Percentiles rank a stretch among this genome's conserved stretches.
phyloP scores from a whole-genome alignment of 2,329 filamentous ascomycete species.

The Hypomyces rosellus region DNA sequence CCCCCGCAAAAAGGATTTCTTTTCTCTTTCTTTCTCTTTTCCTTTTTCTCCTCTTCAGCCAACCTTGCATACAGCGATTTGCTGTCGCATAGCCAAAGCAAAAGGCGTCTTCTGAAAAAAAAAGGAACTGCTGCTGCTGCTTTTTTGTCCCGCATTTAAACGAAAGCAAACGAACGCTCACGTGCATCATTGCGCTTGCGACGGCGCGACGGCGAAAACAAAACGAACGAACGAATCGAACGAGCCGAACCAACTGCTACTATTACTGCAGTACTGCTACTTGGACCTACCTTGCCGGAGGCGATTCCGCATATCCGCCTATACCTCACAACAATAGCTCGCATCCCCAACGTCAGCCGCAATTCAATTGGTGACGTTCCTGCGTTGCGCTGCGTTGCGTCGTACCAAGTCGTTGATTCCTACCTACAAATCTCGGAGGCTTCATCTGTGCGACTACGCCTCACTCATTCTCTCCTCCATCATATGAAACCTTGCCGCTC shows the following conservation, averaged over 20 bases:
- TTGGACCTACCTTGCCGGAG: too few species aligned
- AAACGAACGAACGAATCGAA: too few species aligned
- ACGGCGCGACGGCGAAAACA: not conserved
- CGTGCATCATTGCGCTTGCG: not conserved
- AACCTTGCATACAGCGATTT: not conserved
- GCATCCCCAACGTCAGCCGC: too few species aligned
- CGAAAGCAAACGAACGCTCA: not conserved
- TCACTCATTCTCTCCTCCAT: not conserved
- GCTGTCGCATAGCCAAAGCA: not conserved
- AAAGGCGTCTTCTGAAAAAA: too few species aligned
- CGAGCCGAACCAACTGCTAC: too few species aligned
- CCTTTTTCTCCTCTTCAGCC: constrained; percentile 4
- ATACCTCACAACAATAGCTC: too few species aligned
- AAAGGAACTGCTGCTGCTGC: not conserved
- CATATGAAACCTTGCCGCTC: not conserved
- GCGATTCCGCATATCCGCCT: too few species aligned
- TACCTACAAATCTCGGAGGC: not conserved
- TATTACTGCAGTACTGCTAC: too few species aligned
- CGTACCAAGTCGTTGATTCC: not conserved
- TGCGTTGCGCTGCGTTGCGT: too few species aligned
- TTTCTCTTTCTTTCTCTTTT: not conserved
- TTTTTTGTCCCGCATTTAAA: not conserved
- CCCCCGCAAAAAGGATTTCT: not conserved
- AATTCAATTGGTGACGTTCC: too few species aligned
- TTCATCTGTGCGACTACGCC: not conserved